phyloP scores from a whole-genome alignment of 2,329 filamentous ascomycete species.

The Nigrospora sphaerica region DNA sequence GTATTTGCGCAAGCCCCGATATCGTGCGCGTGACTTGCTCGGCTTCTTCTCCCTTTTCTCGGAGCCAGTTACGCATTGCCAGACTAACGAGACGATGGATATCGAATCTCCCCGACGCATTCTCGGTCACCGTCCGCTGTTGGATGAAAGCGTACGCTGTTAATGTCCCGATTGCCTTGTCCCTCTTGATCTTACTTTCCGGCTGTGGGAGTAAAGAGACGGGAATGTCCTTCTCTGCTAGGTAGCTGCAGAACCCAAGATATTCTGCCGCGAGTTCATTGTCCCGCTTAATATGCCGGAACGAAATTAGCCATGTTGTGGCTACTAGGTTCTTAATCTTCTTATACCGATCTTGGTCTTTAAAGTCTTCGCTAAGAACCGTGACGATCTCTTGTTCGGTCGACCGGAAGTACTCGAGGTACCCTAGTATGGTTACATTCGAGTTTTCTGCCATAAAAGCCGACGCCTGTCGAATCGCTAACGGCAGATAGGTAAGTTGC shows the following conservation, averaged over 20 bases:
- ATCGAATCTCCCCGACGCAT: slow-evolving; percentile 8
- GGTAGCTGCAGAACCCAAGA: slow-evolving; percentile 17
- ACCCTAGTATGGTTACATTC: slow-evolving; percentile 8
- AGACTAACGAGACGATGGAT: slow-evolving; percentile 13
- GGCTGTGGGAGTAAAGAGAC: not conserved
- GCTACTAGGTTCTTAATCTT: slow-evolving; percentile 17
- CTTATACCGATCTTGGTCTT: slow-evolving; percentile 18
- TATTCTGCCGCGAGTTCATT: slow-evolving; percentile 17
- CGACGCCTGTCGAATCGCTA: slow-evolving; percentile 33
- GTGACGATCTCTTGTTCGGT: slow-evolving; percentile 12
- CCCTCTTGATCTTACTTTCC: not conserved
- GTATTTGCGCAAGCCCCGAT: not conserved
- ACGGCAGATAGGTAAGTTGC: slow-evolving; percentile 29
- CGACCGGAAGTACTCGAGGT: slow-evolving; percentile 15
- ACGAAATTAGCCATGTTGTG: slow-evolving; percentile 27
- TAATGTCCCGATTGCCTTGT: slow-evolving; percentile 5
- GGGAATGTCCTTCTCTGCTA: slow-evolving; percentile 11
- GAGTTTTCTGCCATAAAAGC: slow-evolving; percentile 27
- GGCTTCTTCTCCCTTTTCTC: not conserved
- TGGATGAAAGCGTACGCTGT: slow-evolving; percentile 19
- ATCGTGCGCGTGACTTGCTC: slow-evolving; percentile 1
- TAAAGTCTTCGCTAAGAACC: slow-evolving; percentile 21
- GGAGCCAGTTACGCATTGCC: slow-evolving; percentile 7
- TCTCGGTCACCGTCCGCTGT: slow-evolving; percentile 7
- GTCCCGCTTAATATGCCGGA: slow-evolving; percentile 18